Evolutionary conservation across 2,329 filamentous ascomycete genomes (phyloP), one percentile per base, ranked within the genome.

Genomic region (Cytospora schulzeri): DNA sequence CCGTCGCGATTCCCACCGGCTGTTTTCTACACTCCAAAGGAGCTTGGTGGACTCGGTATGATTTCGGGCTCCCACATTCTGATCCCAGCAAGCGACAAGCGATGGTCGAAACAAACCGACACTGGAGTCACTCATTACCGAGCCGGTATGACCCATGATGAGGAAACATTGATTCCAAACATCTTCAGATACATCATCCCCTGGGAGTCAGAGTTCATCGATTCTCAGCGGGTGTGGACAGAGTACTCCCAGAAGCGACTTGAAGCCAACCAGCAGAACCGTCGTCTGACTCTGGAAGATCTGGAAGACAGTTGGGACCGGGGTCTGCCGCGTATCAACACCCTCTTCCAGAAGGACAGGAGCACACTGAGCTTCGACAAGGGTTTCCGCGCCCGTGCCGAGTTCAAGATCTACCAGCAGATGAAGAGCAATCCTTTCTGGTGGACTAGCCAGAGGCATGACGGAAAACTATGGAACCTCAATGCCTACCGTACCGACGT

Each of bases 351-450:
- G 76, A 99, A 99, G 77, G 95, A 99, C 71, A 86, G 95, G 72
- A 97, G 93, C 76, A 99, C 95, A 0, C 84, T 99, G 68, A 96
- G 92, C 73, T 99, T 99, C 73, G 95, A 99, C 81, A 99, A 99
- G 79, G 95, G 95, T 62, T 99, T 98, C 88, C 90, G 95, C 70
- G 89, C 93, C 17, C 86, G 95, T 61, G 92, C 94, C 14, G 95
- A 99, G 76, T 99, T 99, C 83, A 99, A 99, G 83, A 89, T 95
- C 33, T 99, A 98, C 75, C 94, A 98, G 76, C 83, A 98, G 66
- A 98, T 99, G 94, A 97, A 96, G 86, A 96, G 91, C 78, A 97
- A 98, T 75, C 95, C 95, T 0, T 98, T 98, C 83, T 97, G 93
- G 93, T 99, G 95, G 95, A 99, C 95, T 4, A 96, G 91, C 72